phyloP scores from a whole-genome alignment of 495 filamentous ascomycete species.

The Gamarada debralockiae region DNA sequence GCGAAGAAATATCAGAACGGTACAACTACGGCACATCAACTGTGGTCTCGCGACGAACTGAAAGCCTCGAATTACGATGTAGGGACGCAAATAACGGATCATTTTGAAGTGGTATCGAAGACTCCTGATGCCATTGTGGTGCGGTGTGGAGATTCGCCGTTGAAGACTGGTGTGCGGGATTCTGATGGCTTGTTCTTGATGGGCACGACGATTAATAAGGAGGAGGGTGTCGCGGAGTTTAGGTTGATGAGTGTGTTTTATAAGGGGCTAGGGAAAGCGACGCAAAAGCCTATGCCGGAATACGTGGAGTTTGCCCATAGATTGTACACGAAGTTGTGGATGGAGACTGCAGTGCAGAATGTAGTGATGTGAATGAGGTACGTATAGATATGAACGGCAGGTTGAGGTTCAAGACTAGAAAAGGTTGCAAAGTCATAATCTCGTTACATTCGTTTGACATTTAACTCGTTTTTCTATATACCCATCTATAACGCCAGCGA shows the following conservation, averaged over 20 bases:
- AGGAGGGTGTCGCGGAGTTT: slow-evolving; percentile 55
- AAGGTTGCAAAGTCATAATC: neutral
- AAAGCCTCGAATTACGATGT: slow-evolving; percentile 49
- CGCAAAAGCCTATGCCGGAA: slow-evolving; percentile 44
- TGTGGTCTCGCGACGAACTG: slow-evolving; percentile 59
- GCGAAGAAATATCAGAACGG: slow-evolving; percentile 54
- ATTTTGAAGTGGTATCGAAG: slow-evolving; percentile 73
- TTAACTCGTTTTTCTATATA: neutral
- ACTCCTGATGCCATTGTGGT: slow-evolving; percentile 56
- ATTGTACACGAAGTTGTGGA: slow-evolving; percentile 60
- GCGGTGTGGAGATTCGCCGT: slow-evolving; percentile 64
- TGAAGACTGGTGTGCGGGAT: slow-evolving; percentile 48
- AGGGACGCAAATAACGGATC: slow-evolving; percentile 66
- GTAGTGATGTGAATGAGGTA: slow-evolving; percentile 6
- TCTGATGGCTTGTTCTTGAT: slow-evolving; percentile 72
- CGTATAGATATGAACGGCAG: neutral
- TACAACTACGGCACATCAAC: slow-evolving; percentile 55
- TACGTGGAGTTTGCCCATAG: slow-evolving; percentile 55
- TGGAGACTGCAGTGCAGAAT: slow-evolving; percentile 50
- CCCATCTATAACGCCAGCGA: neutral
- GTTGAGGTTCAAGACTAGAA: neutral
- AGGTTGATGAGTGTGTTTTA: slow-evolving; percentile 53
- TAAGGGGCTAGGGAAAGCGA: slow-evolving; percentile 45
- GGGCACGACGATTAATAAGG: slow-evolving; percentile 54
- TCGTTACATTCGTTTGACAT: too few species aligned